These are phyloP conservation scores for Dillenia turbinata DNA, from an alignment of 164 flowering plant genomes.

Conservation along the genomic window DNA sequence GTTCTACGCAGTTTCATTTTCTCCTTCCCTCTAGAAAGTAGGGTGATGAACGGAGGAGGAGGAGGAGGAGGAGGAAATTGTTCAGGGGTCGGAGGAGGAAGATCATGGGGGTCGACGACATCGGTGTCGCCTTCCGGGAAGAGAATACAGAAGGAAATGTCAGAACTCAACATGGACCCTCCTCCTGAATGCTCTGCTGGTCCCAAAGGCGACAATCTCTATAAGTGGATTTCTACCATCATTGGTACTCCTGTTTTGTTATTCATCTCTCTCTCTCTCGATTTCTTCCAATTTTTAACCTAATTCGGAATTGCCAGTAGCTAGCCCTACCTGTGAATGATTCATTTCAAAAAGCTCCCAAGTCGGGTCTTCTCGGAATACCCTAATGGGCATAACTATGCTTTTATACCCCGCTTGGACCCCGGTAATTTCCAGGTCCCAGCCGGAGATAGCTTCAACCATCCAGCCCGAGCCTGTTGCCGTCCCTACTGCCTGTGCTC, in stretches of 20 bases:
- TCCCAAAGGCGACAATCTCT: slow-evolving; percentile 91
- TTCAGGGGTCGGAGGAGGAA: slow-evolving; percentile 16
- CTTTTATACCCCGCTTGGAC: no score
- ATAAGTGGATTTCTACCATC: slow-evolving; percentile 87
- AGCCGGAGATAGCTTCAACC: no score
- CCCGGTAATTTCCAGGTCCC: no score
- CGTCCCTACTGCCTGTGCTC: no score
- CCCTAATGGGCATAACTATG: no score
- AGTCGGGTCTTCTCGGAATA: no score
- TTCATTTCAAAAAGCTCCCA: no score
- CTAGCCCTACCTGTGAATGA: no score
- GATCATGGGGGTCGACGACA: slow-evolving; percentile 51
- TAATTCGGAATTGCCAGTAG: no score
- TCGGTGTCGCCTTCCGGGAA: slow-evolving; percentile 79
- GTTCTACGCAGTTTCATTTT: no score
- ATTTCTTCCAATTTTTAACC: not conserved
- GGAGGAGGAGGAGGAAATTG: slow-evolving; percentile 3
- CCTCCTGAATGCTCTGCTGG: slow-evolving; percentile 85
- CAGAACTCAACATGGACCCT: slow-evolving; percentile 63
- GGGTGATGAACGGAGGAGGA: slow-evolving; percentile 6
- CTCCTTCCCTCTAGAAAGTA: not conserved
- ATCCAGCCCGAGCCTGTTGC: no score
- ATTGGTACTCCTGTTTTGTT: slow-evolving; percentile 65
- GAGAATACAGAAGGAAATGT: slow-evolving; percentile 88
- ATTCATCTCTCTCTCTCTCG: slow-evolving; percentile 1